Evolutionary conservation across 805 yeast species (phyloP).

Genomic region (Spathaspora passalidarum): DNA sequence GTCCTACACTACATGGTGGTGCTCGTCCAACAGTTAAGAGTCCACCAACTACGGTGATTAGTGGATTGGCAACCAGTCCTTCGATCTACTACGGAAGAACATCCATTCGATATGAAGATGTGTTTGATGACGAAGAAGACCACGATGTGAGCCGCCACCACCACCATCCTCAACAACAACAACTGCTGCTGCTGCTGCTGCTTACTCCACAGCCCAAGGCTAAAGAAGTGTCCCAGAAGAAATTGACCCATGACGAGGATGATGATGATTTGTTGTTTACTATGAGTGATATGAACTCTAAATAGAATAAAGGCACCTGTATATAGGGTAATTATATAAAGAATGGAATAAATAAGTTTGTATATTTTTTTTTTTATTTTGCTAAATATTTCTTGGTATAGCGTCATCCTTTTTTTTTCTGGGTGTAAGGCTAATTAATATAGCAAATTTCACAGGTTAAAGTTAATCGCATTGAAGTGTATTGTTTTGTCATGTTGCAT

Average conservation of each 20-base stretch:
- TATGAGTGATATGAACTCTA: conserved; percentile 70
- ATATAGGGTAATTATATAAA: conserved; percentile 9
- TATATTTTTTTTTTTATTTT: no score
- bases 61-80: conserved; percentile 36
- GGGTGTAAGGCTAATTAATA: no score
- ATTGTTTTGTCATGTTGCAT: no score
- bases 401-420: no score
- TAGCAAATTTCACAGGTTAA: no score
- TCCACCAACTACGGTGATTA: conserved; percentile 10
- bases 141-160: conserved; percentile 28
- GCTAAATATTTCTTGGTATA: no score
- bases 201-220: not conserved
- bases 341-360: not conserved
- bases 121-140: conserved; percentile 48
- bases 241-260: conserved; percentile 20
- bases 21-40: conserved; percentile 1
- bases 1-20: not conserved
- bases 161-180: no score
- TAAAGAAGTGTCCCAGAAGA: not conserved
- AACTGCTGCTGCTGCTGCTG: no score
- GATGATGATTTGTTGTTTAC: conserved; percentile 68
- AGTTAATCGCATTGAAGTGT: no score
- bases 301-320: conserved; percentile 10
- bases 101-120: conserved; percentile 33
- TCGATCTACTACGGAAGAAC: conserved; percentile 21